Conservation (phyloP, 768 basidiomycete genomes). For the Cyathus striatus region DNA sequence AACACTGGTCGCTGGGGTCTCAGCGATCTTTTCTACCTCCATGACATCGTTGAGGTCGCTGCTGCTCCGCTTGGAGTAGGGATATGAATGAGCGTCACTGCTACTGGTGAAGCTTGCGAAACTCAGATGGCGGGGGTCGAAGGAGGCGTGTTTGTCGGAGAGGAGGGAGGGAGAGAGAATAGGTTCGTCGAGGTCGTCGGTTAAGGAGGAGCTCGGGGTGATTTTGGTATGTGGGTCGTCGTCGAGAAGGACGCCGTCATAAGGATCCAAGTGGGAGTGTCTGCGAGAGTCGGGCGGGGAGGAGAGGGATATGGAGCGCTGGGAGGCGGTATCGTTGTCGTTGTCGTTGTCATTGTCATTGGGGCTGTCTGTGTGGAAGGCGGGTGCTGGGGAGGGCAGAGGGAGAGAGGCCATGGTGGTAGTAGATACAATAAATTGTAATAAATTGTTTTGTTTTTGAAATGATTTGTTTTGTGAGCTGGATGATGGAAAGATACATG, state of each 20-base stretch:
- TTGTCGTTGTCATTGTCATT: slow-evolving; percentile 32
- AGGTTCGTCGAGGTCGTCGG: not conserved
- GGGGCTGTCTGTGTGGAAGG: slow-evolving; percentile 19
- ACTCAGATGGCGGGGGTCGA: not conserved
- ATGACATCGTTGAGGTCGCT: too few relatives aligned
- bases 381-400: slow-evolving; percentile 27
- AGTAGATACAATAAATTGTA: not conserved
- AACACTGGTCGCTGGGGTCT: slow-evolving; percentile 12
- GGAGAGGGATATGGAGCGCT: slow-evolving; percentile 71
- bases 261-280: slow-evolving; percentile 19
- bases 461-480: too few relatives aligned
- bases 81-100: slow-evolving; percentile 34
- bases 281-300: slow-evolving; percentile 56
- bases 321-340: slow-evolving; percentile 75
- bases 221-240: too few relatives aligned
- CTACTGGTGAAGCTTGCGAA: not conserved
- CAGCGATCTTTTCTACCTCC: too few relatives aligned
- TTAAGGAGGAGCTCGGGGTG: not conserved
- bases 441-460: too few relatives aligned
- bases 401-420: slow-evolving; percentile 17
- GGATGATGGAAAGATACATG: too few relatives aligned
- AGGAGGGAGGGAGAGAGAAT: too few relatives aligned
- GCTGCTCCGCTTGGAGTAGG: too few relatives aligned
- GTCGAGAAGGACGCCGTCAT: too few relatives aligned
- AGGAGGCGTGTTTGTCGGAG: not conserved